Conservation (phyloP, 345 rosid genomes). For the Syzygium jambos region DNA sequence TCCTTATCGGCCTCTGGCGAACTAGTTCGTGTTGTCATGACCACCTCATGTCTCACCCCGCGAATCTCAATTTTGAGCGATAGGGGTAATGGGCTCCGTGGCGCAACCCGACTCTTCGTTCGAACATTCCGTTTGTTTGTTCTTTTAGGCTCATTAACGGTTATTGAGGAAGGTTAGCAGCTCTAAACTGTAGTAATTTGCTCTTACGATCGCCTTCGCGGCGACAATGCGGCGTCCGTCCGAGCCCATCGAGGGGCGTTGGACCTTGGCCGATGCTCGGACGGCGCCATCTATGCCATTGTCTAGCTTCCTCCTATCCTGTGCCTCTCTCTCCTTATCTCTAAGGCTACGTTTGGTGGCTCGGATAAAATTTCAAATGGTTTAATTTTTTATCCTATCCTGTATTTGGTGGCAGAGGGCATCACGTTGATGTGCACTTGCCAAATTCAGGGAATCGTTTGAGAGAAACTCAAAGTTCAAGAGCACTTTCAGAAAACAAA, state of each 20-base stretch:
- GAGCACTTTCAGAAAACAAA: too few relatives aligned
- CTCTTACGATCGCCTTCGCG: not conserved
- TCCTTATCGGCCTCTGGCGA: too few relatives aligned
- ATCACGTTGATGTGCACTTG: too few relatives aligned
- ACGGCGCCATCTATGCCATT: not conserved
- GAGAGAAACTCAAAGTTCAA: too few relatives aligned
- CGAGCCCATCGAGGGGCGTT: not conserved
- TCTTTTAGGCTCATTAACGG: not conserved
- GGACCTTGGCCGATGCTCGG: not conserved
- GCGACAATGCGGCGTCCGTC: not conserved
- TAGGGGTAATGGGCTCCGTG: not conserved
- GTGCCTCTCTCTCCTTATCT: too few relatives aligned
- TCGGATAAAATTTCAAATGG: too few relatives aligned
- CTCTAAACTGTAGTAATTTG: not conserved
- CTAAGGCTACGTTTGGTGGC: too few relatives aligned
- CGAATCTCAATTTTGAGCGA: not conserved
- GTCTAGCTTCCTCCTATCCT: not conserved
- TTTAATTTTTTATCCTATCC: too few relatives aligned
- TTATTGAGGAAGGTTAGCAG: not conserved
- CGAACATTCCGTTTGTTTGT: not conserved
- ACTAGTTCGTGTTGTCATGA: rapidly evolving
- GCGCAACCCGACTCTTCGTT: not conserved
- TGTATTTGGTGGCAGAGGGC: too few relatives aligned
- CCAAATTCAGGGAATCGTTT: too few relatives aligned
- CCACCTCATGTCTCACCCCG: not conserved